Conservation (phyloP, 768 basidiomycete genomes). For the Dioszegia aurantiaca region DNA sequence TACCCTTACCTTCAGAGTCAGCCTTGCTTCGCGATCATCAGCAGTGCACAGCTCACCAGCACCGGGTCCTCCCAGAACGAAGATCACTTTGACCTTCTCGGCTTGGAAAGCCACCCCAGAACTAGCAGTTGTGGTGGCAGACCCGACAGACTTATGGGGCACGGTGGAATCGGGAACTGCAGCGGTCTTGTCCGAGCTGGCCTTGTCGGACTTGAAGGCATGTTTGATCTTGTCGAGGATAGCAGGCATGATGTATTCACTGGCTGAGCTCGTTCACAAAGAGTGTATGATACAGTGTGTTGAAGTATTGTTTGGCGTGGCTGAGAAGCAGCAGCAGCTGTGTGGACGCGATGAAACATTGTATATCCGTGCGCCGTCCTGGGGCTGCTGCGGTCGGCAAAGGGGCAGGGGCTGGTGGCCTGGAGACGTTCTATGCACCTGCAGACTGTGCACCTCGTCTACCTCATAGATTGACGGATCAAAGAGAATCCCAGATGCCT, state of each 20-base stretch:
- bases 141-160: background rate
- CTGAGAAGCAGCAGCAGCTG: too few relatives aligned
- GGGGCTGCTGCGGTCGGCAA: too few relatives aligned
- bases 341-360: too few relatives aligned
- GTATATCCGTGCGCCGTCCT: too few relatives aligned
- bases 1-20: constrained; percentile 74
- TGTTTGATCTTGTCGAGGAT: constrained; percentile 45
- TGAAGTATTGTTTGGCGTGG: too few relatives aligned
- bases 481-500: too few relatives aligned
- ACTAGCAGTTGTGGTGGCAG: background rate
- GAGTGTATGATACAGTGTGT: too few relatives aligned
- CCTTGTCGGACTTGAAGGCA: constrained; percentile 21
- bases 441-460: too few relatives aligned
- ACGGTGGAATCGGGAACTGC: background rate
- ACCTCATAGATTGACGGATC: too few relatives aligned
- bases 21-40: background rate
- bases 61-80: constrained; percentile 94
- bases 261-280: too few relatives aligned
- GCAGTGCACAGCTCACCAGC: constrained; percentile 62
- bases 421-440: too few relatives aligned
- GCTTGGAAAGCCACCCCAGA: constrained; percentile 63
- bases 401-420: too few relatives aligned
- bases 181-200: background rate
- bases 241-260: constrained; percentile 27
- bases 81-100: constrained; percentile 78